Base-by-base conservation (phyloP, 768 basidiomycete genomes). In the Mycena pura region DNA sequence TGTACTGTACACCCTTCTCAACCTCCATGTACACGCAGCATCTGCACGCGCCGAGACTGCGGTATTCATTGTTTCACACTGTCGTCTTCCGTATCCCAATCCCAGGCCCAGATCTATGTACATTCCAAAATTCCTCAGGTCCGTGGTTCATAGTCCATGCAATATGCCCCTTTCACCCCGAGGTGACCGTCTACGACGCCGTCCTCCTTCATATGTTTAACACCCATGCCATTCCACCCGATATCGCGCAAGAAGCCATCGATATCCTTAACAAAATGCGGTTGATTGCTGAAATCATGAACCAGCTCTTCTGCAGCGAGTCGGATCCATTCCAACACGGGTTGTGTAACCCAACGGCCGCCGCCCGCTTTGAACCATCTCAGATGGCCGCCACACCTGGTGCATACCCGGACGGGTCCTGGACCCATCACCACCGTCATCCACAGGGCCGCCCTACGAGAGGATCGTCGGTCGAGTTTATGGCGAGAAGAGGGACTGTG, bases 381-480 rank as follows among this genome's bases (percentile, higher is more conserved):
- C 9, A 55, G 53, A 55, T 55, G 53, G 3, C 53, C 53, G 4
- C 53, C 53, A 17, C 21, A 3, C 9, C 32, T 55, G 32, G 31
- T 55, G 31, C 53, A 44, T 34, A 11, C 53, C 15, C 44, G 21
- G 1, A 55, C 53, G 17, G 45, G n/a, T n/a, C n/a, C n/a, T 44
- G 24, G 44, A 36, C 32, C 43, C 43, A 32, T 45, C 45, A 0
- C 43, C 43, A 2, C 32, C 53, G 3, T 25, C 4, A 13, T 46
- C 32, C 9, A 36, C 24, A 2, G 53, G 43, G 13, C 43, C 8
- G 53, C 53, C 2, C 41, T 0, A 55, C 53, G 5, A 55, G 53
- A 9, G 53, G 53, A 36, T 55, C 53, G 24, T 55, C 41, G 22
- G 53, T 55, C 15, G 53, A 55, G 43, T 55, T 55, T 22, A 55